Base-by-base conservation (phyloP, 306 rosid species). In the Cyclanthera cordifolia region DNA sequence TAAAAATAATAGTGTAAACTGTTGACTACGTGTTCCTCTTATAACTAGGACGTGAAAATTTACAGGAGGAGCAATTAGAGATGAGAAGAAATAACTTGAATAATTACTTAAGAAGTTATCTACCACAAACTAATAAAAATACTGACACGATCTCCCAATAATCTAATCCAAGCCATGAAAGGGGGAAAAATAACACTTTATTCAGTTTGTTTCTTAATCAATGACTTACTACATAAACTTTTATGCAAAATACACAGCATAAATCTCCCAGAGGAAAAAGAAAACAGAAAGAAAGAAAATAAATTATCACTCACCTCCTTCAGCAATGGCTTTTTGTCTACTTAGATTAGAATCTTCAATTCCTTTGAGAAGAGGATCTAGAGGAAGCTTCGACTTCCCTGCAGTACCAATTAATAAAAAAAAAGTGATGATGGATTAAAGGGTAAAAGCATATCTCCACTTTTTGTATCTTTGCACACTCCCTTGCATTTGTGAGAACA, bases 381-480 rank as follows among this genome's bases (percentile, higher is more conserved):
- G 51, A 57, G 37, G 73, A 30, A 67, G 56, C 68, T 54, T 54
- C 17, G 78, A 67, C 56, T 72, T 63, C 60, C 73, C 85, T 81
- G 80, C 59, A 72, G 21, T 52, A 34, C 41, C 41, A 34, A 49
- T 41, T 10, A 34, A 51, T 28, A 46, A 13, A 71, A 17, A 32
- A 57, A 54, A 70, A 24, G 1, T 0, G 2, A n/a, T 3, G 57
- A 13, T 8, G 3, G n/a, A n/a, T 0, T n/a, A 16, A n/a, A 49
- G 41, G 21, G 41, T 7, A 17, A 34, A 59, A 60, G 67, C 67
- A 60, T 34, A 39, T 17, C 0, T 17, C 48, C 24, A 13, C 37
- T 24, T 19, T 54, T 24, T 4, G 17, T 57, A n/a, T 15, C 43
- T 28, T 59, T 34, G 25, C 21, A 58, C 46, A 28, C 23, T 14